Evolutionary conservation across 2,329 filamentous ascomycete genomes (phyloP), one percentile per base, ranked within the genome.

Genomic region (Fusarium pseudograminearum): DNA sequence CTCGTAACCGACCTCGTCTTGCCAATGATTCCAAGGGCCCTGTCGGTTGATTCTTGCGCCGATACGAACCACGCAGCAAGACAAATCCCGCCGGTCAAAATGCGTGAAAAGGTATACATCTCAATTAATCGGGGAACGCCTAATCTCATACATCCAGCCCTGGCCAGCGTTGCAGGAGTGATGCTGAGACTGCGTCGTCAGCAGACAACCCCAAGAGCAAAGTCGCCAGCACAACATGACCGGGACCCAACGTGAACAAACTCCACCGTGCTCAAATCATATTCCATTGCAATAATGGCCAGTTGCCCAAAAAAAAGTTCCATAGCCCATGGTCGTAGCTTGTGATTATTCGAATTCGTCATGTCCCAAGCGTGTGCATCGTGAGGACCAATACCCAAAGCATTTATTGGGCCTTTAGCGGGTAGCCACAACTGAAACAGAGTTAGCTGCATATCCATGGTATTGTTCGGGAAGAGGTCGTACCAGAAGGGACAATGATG

Each of bases 401-500:
- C 54, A 56, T 54, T 58, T 58, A 53, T 48, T 52, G 40, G 46
- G 60, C 56, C 61, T 68, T 78, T 73, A 80, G 70, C 74, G 76
- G 57, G 78, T 81, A 61, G 77, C 76, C 66, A 81, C 73, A 58
- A 82, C 80, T 81, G 28, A 26, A 36, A 34, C 18, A 20, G n/a
- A 14, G 61, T 75, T 58, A 75, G 63, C 20, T 48, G 22, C 24
- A 18, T 33, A 15, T 16, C 31, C 44, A 26, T 24, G 9, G 30
- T 20, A n/a, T 24, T 14, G 10, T 36, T 46, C 20, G 24, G 24
- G 16, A n/a, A 30, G 4, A 20, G 14, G 14, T 71, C 79, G 34
- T 89, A 97, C 95, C 93, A 74, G 91, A 87, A 72, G 96, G 96
- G 74, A 98, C 90, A 78, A 99, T 96, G 80, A 99, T 98, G 81